A percentile compares a stretch with the other conserved stretches of the same genome.
These are phyloP conservation scores for Candida golubevii DNA, from an alignment of 805 yeast genomes.

Conservation along the genomic window DNA sequence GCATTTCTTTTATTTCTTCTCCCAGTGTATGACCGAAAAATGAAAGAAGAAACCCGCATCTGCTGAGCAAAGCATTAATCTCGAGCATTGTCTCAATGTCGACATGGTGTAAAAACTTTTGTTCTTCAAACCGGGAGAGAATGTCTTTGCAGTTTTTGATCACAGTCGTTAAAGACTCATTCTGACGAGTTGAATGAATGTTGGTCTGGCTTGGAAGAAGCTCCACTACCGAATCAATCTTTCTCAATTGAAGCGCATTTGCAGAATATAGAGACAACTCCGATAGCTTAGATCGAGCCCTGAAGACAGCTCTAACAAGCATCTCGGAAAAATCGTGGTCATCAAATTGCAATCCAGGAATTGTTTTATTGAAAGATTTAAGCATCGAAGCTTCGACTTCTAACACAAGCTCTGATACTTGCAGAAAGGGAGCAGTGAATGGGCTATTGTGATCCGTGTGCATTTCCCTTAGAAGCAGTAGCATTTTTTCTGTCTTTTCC, in stretches of 20 bases:
- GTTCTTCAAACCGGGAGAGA: slow-evolving; percentile 2
- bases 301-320: slow-evolving; percentile 6
- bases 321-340: background rate
- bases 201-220: background rate
- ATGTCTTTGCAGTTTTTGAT: slow-evolving; percentile 10
- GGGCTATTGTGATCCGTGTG: background rate
- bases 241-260: background rate
- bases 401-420: slow-evolving; percentile 1
- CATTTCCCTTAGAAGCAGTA: background rate
- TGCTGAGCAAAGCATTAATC: slow-evolving; percentile 6
- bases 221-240: background rate
- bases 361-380: too few relatives aligned
- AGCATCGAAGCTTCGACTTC: slow-evolving; percentile 1
- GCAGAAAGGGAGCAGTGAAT: slow-evolving; percentile 2
- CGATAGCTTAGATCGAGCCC: slow-evolving; percentile 5
- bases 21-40: slow-evolving; percentile 1
- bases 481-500: background rate
- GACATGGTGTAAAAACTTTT: slow-evolving; percentile 2
- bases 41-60: slow-evolving; percentile 9
- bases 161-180: background rate
- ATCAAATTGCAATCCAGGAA: background rate
- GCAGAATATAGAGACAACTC: background rate
- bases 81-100: slow-evolving; percentile 8
- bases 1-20: slow-evolving; percentile 4
- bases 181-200: background rate